phyloP scores from a whole-genome alignment of 164 flowering plant genomes.

The Litsea cubeba region DNA sequence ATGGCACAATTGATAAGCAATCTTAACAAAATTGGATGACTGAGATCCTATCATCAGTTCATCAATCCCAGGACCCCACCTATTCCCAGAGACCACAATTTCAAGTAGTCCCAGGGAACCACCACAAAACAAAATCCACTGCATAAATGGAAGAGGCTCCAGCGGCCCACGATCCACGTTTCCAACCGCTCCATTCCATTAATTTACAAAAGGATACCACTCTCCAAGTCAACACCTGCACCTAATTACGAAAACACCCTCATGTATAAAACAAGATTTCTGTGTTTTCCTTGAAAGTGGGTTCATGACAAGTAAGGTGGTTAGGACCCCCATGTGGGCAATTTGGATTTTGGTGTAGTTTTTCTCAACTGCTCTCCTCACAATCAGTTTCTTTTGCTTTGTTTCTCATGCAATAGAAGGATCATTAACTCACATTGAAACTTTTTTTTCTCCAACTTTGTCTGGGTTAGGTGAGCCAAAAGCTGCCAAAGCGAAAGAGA shows the following conservation, averaged over 20 bases:
- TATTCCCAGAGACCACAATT: neutral
- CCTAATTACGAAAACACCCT: neutral
- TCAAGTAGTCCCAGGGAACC: neutral
- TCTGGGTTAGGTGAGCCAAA: neutral
- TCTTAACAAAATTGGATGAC: too few species aligned
- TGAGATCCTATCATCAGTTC: too few species aligned
- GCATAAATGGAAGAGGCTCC: neutral
- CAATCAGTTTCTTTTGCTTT: too few species aligned
- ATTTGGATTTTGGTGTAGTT: neutral
- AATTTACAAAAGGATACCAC: neutral
- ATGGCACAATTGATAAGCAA: too few species aligned
- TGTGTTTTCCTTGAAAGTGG: neutral
- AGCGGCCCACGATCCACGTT: neutral
- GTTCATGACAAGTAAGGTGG: neutral
- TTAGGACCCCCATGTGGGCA: conserved; percentile 1
- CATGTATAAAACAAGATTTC: neutral
- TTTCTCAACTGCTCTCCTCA: neutral
- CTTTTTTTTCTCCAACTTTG: neutral
- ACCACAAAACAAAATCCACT: neutral
- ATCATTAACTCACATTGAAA: neutral
- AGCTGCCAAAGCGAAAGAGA: neutral
- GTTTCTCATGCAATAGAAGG: neutral
- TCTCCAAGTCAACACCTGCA: neutral
- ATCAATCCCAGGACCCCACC: too few species aligned
- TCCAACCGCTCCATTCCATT: neutral